Percentiles rank a stretch among this genome's conserved stretches.
Evolutionary conservation across 495 filamentous ascomycete species (phyloP).

Genomic region (Jackrogersella multiformis): DNA sequence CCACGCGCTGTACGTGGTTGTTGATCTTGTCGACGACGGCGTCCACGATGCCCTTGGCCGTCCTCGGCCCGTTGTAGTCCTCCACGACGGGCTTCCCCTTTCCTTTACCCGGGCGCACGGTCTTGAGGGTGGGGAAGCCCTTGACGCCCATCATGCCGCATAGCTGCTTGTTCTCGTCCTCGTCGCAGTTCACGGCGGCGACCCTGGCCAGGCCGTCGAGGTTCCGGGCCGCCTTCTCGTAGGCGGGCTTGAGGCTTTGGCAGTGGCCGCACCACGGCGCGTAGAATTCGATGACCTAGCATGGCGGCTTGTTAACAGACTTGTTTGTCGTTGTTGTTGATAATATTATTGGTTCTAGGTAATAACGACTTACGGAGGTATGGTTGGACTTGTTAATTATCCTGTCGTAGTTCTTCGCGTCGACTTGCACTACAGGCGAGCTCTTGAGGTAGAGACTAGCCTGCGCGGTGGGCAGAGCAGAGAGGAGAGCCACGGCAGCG

Average conservation of each 20-base stretch:
- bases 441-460: slow-evolving; percentile 85
- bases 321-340: no score
- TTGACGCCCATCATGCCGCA: slow-evolving; percentile 90
- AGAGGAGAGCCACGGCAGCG: slow-evolving; percentile 58
- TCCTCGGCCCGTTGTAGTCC: slow-evolving; percentile 88
- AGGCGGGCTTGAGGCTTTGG: slow-evolving; percentile 92
- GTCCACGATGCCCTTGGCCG: slow-evolving; percentile 86
- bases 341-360: no score
- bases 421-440: slow-evolving; percentile 86
- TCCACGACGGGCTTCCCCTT: slow-evolving; percentile 83
- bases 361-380: slow-evolving; percentile 79
- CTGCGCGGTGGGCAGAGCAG: slow-evolving; percentile 66
- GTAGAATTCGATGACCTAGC: slow-evolving; percentile 79
- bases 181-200: slow-evolving; percentile 94
- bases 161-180: slow-evolving; percentile 89
- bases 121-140: slow-evolving; percentile 97
- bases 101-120: slow-evolving; percentile 78
- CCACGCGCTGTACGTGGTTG: slow-evolving; percentile 85
- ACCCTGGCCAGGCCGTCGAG: slow-evolving; percentile 92
- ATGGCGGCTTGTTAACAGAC: slow-evolving; percentile 12
- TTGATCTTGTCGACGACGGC: slow-evolving; percentile 86
- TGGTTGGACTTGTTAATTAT: slow-evolving; percentile 90
- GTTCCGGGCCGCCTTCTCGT: slow-evolving; percentile 90
- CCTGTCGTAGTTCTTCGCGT: slow-evolving; percentile 82
- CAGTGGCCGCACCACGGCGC: slow-evolving; percentile 98